These are phyloP conservation scores for Isatis tinctoria DNA, from an alignment of 345 rosid species.

Conservation along the genomic window DNA sequence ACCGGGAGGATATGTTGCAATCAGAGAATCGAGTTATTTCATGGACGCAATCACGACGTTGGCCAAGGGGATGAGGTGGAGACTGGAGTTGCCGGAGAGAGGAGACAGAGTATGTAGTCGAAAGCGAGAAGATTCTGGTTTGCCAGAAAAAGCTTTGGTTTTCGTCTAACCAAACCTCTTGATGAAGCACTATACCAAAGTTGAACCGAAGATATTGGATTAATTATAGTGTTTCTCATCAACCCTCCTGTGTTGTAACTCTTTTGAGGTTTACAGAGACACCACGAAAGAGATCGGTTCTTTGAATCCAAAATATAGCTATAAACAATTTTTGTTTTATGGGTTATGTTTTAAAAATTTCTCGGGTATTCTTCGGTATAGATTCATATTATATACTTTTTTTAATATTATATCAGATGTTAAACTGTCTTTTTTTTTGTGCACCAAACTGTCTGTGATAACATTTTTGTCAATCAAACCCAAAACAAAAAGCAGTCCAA, in stretches of 20 bases:
- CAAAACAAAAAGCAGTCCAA: too few relatives aligned
- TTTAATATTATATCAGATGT: not conserved
- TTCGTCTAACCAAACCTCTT: slow-evolving; percentile 38
- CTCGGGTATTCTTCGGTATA: not conserved
- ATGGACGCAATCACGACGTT: slow-evolving; percentile 58
- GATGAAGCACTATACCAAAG: slow-evolving; percentile 6
- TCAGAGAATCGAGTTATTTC: slow-evolving; percentile 80
- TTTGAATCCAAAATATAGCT: not conserved
- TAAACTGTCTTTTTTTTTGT: too few relatives aligned
- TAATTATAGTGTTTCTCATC: slow-evolving; percentile 4
- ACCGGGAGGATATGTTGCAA: slow-evolving; percentile 64
- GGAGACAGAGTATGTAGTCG: slow-evolving; percentile 53
- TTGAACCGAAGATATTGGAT: not conserved
- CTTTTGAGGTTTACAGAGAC: not conserved
- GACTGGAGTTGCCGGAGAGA: slow-evolving; percentile 69
- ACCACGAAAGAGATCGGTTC: not conserved
- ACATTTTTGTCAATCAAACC: too few relatives aligned
- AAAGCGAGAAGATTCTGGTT: slow-evolving; percentile 76
- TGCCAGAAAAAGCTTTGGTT: slow-evolving; percentile 95
- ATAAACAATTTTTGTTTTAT: not conserved
- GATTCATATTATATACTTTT: not conserved
- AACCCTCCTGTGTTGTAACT: not conserved
- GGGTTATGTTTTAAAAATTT: not conserved
- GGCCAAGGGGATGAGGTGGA: slow-evolving; percentile 88
- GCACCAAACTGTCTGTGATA: not conserved